phyloP scores from a whole-genome alignment of 2,329 filamentous ascomycete species.

The Aspergillus persii region DNA sequence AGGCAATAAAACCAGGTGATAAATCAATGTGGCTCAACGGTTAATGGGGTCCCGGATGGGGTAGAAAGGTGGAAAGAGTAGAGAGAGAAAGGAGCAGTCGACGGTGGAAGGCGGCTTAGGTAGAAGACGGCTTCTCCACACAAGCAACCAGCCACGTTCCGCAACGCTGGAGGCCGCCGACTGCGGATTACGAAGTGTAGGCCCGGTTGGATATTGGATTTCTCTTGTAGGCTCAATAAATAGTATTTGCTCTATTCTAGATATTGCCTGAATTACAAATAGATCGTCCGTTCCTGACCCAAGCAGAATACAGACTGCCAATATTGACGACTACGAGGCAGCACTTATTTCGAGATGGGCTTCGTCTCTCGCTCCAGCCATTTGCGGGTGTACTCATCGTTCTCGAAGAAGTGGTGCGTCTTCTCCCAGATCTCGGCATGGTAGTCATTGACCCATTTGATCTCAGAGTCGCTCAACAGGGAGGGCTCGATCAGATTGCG shows the following conservation, averaged over 20 bases:
- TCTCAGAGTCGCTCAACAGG: conserved; percentile 71
- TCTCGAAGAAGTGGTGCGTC: conserved; percentile 72
- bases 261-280: background rate
- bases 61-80: background rate
- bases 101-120: conserved; percentile 2
- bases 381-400: conserved; percentile 66
- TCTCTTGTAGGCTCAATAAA: background rate
- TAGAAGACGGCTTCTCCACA: conserved; percentile 6
- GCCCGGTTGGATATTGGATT: too few species aligned
- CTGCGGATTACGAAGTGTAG: background rate
- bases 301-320: background rate
- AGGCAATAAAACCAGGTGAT: background rate
- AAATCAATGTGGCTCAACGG: background rate
- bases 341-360: conserved; percentile 51
- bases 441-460: conserved; percentile 83
- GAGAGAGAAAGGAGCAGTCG: background rate
- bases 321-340: background rate
- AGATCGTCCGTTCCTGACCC: background rate
- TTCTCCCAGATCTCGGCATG: conserved; percentile 78
- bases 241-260: background rate
- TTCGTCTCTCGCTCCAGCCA: conserved; percentile 90
- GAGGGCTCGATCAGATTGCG: conserved; percentile 76
- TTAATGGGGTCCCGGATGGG: background rate
- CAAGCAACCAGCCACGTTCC: conserved; percentile 15
- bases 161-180: background rate